Evolutionary conservation across 2,329 filamentous ascomycete species (phyloP).

Genomic region (Alternaria rosae): DNA sequence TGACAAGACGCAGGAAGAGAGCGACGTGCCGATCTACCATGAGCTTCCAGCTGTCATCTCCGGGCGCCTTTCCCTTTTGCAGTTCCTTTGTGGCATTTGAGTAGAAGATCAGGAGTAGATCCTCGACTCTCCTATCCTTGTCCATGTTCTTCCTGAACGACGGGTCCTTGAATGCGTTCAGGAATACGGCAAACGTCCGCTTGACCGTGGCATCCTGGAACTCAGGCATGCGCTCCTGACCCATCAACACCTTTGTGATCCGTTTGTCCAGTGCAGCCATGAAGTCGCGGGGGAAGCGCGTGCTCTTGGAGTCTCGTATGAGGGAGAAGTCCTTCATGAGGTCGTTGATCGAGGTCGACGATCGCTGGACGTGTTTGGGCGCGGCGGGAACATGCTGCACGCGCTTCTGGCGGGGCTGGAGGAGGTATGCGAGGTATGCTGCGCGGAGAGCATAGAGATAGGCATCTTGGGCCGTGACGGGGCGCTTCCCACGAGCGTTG

Average conservation of each 20-base stretch:
- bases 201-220: constrained; percentile 92
- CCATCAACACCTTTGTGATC: constrained; percentile 80
- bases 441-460: constrained; percentile 90
- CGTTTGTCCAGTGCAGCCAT: constrained; percentile 76
- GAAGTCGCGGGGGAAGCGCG: constrained; percentile 74
- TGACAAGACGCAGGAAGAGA: constrained; percentile 87
- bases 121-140: constrained; percentile 91
- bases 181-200: constrained; percentile 91
- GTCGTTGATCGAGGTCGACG: constrained; percentile 77
- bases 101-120: constrained; percentile 94
- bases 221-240: constrained; percentile 83
- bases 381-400: constrained; percentile 78
- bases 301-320: constrained; percentile 72
- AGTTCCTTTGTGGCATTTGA: constrained; percentile 92
- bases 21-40: constrained; percentile 95
- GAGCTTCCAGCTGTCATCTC: constrained; percentile 88
- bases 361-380: constrained; percentile 70
- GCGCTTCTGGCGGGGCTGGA: constrained; percentile 88
- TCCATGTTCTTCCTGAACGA: constrained; percentile 90
- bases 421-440: constrained; percentile 89
- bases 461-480: constrained; percentile 72
- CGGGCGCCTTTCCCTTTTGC: constrained; percentile 75
- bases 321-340: constrained; percentile 86
- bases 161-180: constrained; percentile 89
- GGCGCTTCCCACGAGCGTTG: constrained; percentile 46